Evolutionary conservation across 345 rosid genomes (phyloP), one percentile per base, ranked within the genome.

Genomic region (Xanthoceras sorbifolium): DNA sequence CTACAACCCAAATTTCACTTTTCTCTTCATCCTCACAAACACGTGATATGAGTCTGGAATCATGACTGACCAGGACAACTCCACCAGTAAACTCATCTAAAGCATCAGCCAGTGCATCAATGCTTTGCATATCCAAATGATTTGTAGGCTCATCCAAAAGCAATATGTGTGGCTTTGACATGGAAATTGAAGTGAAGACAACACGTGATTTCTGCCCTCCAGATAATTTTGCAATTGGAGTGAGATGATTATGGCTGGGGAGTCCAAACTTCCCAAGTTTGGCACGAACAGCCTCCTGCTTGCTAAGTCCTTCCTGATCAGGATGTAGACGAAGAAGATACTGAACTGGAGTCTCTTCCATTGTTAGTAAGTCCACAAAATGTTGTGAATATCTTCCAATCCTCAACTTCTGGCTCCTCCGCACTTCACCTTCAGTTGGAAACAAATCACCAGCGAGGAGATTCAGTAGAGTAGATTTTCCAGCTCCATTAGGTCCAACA

Each of bases 341-440:
- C 80, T 92, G 94, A 67, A 96, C 98, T 0, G 97, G 97, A 66
- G 98, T 93, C 69, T 93, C 97, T 38, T 88, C 97, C 99, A 93
- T 92, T 4, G 93, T 93, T 63, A 96, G 82, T 15, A 92, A 84
- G 81, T 96, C 98, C 59, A 93, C 97, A 81, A 96, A 96, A 77
- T 96, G 99, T 88, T 96, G 99, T 1, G 98, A 93, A 67, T 93
- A 96, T 87, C 98, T 86, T 15, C 98, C 99, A 66, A 96, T 88
- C 76, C 98, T 88, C 84, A 96, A 82, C 81, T 93, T 92, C 80
- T 93, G 98, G 74, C 98, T 93, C 84, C 94, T 87, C 74, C 94
- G 80, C 66, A 86, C 86, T 85, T 92, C 97, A 76, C 99, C 99
- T 72, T 91, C 97, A 0, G 82, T 83, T 17, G 99, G 94, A 82